A percentile compares a stretch with the other conserved stretches of the same genome.
Conservation (phyloP, 2,329 filamentous ascomycete species). For the Ceratocystis cubensis region DNA sequence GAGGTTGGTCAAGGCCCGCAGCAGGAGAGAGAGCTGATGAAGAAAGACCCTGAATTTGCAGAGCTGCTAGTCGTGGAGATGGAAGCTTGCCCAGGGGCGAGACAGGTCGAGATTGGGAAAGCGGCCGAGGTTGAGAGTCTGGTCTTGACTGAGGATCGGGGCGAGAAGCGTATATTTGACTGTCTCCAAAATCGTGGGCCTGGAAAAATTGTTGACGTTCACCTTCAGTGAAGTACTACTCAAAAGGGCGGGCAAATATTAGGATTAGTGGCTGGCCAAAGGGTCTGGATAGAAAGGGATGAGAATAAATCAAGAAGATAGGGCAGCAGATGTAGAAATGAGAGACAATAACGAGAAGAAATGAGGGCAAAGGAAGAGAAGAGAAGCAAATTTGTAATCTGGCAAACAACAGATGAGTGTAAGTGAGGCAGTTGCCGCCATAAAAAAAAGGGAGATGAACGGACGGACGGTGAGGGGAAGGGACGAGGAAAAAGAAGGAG, state of each 20-base stretch:
- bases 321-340: neutral
- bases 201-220: slow-evolving; percentile 20
- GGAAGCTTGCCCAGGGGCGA: slow-evolving; percentile 19
- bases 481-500: neutral
- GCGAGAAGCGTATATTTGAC: slow-evolving; percentile 9
- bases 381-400: neutral
- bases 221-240: slow-evolving; percentile 20
- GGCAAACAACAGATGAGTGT: neutral
- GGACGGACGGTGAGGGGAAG: slow-evolving; percentile 1
- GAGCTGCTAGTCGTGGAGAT: slow-evolving; percentile 17
- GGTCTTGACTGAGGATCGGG: slow-evolving; percentile 7
- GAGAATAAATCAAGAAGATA: neutral
- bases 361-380: neutral
- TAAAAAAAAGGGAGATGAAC: neutral
- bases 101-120: slow-evolving; percentile 5
- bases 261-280: slow-evolving; percentile 18
- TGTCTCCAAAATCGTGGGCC: slow-evolving; percentile 15
- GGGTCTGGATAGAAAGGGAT: neutral
- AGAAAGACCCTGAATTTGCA: slow-evolving; percentile 19
- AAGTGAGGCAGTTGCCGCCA: neutral
- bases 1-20: neutral
- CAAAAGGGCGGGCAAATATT: neutral
- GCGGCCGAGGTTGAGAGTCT: neutral
- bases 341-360: neutral
- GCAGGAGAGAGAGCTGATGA: neutral